A percentile compares a stretch with the other conserved stretches of the same genome.
Conservation (phyloP, 164 flowering plant genomes). For the Vitis labrusca region DNA sequence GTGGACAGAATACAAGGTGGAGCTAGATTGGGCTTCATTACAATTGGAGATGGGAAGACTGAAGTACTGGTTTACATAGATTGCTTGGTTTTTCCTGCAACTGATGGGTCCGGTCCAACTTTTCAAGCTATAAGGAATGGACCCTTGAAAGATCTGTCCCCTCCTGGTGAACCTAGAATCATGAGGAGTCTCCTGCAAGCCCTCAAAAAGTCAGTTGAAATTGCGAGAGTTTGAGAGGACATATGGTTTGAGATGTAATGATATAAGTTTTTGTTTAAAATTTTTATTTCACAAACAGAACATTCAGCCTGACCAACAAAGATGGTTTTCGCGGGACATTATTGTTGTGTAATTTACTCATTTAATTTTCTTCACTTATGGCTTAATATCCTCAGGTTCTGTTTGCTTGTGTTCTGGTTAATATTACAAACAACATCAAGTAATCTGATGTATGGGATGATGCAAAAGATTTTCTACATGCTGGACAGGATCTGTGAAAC, state of each 20-base stretch:
- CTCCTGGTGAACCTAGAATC: conserved; percentile 84
- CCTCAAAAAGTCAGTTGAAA: conserved; percentile 63
- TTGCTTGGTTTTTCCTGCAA: conserved; percentile 64
- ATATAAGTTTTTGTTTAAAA: neutral
- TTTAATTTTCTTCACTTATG: no score
- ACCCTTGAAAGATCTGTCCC: conserved; percentile 40
- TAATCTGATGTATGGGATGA: no score
- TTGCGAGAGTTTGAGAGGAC: conserved; percentile 46
- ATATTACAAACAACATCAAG: no score
- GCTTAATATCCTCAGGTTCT: no score
- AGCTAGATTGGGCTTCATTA: conserved; percentile 69
- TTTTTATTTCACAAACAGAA: neutral
- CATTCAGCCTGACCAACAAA: neutral
- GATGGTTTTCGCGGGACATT: neutral
- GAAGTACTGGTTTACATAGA: conserved; percentile 72
- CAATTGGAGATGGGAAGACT: conserved; percentile 61
- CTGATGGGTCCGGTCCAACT: conserved; percentile 46
- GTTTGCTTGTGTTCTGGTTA: no score
- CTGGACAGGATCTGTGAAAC: no score
- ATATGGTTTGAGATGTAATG: neutral
- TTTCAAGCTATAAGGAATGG: conserved; percentile 78
- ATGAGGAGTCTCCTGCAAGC: conserved; percentile 75
- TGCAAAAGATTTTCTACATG: no score
- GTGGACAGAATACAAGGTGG: conserved; percentile 79
- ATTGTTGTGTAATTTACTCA: neutral